Evolutionary conservation across 208 protist species (phyloP).

Genomic region (Acanthamoeba sp.): DNA sequence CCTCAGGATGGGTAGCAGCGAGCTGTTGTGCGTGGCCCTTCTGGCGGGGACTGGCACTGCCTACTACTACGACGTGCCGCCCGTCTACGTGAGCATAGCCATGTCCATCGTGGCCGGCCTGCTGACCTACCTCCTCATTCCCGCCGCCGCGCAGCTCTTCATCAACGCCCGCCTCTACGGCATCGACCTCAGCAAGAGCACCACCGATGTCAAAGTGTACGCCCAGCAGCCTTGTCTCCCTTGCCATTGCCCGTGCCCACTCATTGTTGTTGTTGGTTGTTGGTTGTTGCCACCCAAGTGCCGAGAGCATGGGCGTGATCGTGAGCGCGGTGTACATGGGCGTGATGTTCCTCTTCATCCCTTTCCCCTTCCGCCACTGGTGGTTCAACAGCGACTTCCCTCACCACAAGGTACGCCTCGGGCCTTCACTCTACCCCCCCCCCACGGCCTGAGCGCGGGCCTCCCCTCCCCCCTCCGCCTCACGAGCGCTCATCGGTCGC

Average conservation of each 20-base stretch:
- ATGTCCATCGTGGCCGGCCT: constrained; percentile 15
- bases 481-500: too few species aligned
- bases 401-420: constrained; percentile 70
- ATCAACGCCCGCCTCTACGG: constrained; percentile 93
- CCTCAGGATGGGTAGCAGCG: not conserved
- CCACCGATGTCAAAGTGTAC: constrained; percentile 87
- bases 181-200: constrained; percentile 97
- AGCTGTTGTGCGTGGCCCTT: constrained; percentile 54
- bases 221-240: constrained; percentile 81
- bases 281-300: too few species aligned
- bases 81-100: constrained; percentile 7
- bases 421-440: not conserved
- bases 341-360: constrained; percentile 88
- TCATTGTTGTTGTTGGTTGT: not conserved
- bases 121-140: constrained; percentile 65
- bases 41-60: not conserved
- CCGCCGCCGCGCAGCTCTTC: constrained; percentile 85
- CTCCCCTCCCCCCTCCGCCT: too few species aligned
- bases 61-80: constrained; percentile 18
- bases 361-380: constrained; percentile 68
- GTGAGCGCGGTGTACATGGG: constrained; percentile 87
- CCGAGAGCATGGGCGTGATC: constrained; percentile 90
- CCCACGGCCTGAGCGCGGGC: too few species aligned
- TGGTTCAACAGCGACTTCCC: constrained; percentile 77
- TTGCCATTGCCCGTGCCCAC: constrained; percentile 84